Evolutionary conservation across 371 early-diverging fungal species (phyloP), one percentile per base, ranked within the genome.

Genomic region (Mucor irregularis): DNA sequence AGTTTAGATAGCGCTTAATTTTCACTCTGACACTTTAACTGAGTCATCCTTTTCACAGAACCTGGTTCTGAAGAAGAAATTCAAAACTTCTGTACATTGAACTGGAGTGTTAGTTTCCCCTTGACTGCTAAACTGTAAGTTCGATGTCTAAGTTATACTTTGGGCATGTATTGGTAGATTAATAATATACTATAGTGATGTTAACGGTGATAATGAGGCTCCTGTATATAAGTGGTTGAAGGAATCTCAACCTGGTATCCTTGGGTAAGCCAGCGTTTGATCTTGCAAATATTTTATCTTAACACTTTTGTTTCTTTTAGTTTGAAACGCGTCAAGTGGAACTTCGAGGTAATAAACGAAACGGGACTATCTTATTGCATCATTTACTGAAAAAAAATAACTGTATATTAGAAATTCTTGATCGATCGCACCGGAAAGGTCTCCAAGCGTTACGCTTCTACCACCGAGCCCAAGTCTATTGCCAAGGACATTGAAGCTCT

Each of bases 81-180:
- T 43, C 72, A 70, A 16, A 48, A 53, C 8, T 88, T 90, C 58
- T 95, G 92, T 69, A 62, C 74, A 47, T 40, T 60, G 37, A 90
- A 76, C 66, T 91, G 85, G 56, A 85, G 82, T 25, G 90, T 93
- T 22, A 79, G 82, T 4, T 96, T 95, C 81, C 88, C 88, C 25
- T 69, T 97, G 50, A 88, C 92, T 78, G 84, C 90, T 46, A 93
- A 93, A 71, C 75, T 94, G 62, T 73, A 62, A 60, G 65, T 62
- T n/a, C n/a, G n/a, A n/a, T n/a, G n/a, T n/a, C n/a, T n/a, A n/a
- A n/a, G 1, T n/a, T n/a, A n/a, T n/a, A n/a, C n/a, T n/a, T n/a
- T n/a, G n/a, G n/a, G n/a, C n/a, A n/a, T n/a, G n/a, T n/a, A n/a
- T n/a, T n/a, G n/a, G n/a, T 13, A 22, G 16, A 35, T 52, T 10